These are phyloP conservation scores for Tulasnella sp. DNA, from an alignment of 768 basidiomycete genomes.

Conservation along the genomic window DNA sequence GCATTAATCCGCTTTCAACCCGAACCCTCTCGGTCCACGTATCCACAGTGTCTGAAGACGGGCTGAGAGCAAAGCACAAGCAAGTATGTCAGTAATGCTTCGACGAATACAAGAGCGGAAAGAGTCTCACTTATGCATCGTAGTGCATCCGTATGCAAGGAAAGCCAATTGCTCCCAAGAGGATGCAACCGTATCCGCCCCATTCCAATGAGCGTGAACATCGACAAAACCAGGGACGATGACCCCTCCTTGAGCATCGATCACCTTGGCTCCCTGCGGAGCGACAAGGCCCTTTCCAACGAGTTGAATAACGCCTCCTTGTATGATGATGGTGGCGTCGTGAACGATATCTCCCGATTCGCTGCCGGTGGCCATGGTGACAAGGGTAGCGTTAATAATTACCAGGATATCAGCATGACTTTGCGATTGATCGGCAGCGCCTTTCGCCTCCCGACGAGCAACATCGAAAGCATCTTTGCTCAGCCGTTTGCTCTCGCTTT, in stretches of 20 bases:
- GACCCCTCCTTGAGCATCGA: slow-evolving; percentile 62
- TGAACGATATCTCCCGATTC: slow-evolving; percentile 47
- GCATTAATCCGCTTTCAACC: slow-evolving; percentile 61
- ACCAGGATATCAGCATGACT: slow-evolving; percentile 47
- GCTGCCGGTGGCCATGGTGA: slow-evolving; percentile 62
- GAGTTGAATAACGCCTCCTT: slow-evolving; percentile 56
- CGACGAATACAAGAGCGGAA: not conserved
- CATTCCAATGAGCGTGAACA: slow-evolving; percentile 70
- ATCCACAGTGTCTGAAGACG: slow-evolving; percentile 58
- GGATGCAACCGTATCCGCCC: slow-evolving; percentile 47
- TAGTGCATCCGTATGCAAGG: slow-evolving; percentile 72
- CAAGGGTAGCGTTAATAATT: slow-evolving; percentile 62
- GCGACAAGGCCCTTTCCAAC: slow-evolving; percentile 41
- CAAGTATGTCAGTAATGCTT: not conserved
- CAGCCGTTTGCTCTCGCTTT: slow-evolving; percentile 57
- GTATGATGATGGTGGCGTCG: slow-evolving; percentile 51
- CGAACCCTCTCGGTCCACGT: slow-evolving; percentile 64
- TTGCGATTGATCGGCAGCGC: slow-evolving; percentile 29
- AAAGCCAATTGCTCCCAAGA: slow-evolving; percentile 75
- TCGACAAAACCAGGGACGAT: slow-evolving; percentile 71
- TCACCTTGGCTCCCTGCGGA: slow-evolving; percentile 43
- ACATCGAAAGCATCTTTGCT: slow-evolving; percentile 46
- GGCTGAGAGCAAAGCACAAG: slow-evolving; percentile 41
- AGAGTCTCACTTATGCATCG: slow-evolving; percentile 61
- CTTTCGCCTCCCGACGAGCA: slow-evolving; percentile 12